Evolutionary conservation across 257 asterid species (phyloP), one percentile per base, ranked within the genome.

Genomic region (Coffea canephora): DNA sequence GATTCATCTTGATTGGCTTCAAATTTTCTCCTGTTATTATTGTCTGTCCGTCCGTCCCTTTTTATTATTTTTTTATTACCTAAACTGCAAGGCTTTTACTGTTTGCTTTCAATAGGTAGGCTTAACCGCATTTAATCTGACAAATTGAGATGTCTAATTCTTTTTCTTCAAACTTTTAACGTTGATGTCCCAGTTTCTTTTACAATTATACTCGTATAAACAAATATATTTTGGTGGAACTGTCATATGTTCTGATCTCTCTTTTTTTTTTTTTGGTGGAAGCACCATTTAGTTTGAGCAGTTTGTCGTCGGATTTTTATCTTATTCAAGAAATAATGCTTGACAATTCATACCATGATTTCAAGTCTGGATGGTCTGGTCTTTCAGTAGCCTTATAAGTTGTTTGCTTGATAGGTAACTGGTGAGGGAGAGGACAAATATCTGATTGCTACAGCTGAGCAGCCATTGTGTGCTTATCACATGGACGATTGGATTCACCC

Each of bases 391-490:
- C 74, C 19, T 77, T 81, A 59, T 46, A 31, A 79, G 31, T 81
- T 85, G 50, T 83, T 69, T 66, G 71, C 79, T 71, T 54, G 48
- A 87, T 79, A 95, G 98, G 97, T 95, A n/a, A 92, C 97, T 76
- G 98, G 97, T 46, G 98, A 92, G 77, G 99, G 97, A 61, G 99
- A 95, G 54, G 98, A 95, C 83, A 95, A 95, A 80, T 93, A 95
- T 87, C 87, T 95, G 76, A 95, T 95, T 85, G 99, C 99, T 57
- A 95, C 99, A 2, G 94, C 98, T 59, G 99, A 95, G 83, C 99
- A 93, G 76, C 99, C 98, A 15, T 91, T 95, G 50, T 95, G 98
- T 83, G 98, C 97, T 41, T 95, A 91, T 89, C 98, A 95, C 85
- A 73, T 89, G 41, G 98, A 95, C 43, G 97, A 95, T 72, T 93